Percentiles rank a stretch among this genome's conserved stretches.
Evolutionary conservation across 495 filamentous ascomycete genomes (phyloP).

Genomic region (Oidiodendron maius): DNA sequence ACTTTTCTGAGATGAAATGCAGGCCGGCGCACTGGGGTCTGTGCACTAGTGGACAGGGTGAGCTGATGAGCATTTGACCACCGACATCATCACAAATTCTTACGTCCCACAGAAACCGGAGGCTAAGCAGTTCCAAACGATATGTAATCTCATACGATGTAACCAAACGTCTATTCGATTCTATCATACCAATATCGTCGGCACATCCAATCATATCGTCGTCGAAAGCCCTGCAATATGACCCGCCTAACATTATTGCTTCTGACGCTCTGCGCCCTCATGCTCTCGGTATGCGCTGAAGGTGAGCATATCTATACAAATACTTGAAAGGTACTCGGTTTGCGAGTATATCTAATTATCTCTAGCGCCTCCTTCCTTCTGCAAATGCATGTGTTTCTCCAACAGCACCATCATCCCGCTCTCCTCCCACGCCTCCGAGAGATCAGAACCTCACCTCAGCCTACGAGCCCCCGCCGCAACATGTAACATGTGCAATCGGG

Average conservation of each 20-base stretch:
- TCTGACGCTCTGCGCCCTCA: constrained; percentile 15
- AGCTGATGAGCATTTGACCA: too few relatives aligned
- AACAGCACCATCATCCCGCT: constrained; percentile 88
- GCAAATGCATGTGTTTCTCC: constrained; percentile 94
- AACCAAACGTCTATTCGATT: not conserved
- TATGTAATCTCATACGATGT: not conserved
- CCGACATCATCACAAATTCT: too few relatives aligned
- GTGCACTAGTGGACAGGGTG: too few relatives aligned
- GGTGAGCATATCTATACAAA: constrained; percentile 9
- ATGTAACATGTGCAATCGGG: constrained; percentile 85
- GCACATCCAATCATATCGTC: not conserved
- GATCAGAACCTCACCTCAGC: constrained; percentile 1
- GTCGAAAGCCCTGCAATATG: constrained; percentile 1
- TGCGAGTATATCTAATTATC: constrained; percentile 4
- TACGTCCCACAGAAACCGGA: too few relatives aligned
- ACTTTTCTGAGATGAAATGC: constrained; percentile 11
- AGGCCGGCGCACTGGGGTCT: constrained; percentile 1
- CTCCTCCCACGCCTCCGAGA: constrained; percentile 23
- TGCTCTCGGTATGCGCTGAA: constrained; percentile 12
- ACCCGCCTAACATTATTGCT: constrained; percentile 7
- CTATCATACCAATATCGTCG: not conserved
- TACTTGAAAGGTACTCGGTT: too few relatives aligned
- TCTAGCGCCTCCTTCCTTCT: constrained; percentile 66
- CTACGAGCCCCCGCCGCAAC: constrained; percentile 18
- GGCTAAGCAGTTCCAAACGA: not conserved